Conservation (phyloP, 306 rosid genomes). For the Cucurbita argyrosperma region DNA sequence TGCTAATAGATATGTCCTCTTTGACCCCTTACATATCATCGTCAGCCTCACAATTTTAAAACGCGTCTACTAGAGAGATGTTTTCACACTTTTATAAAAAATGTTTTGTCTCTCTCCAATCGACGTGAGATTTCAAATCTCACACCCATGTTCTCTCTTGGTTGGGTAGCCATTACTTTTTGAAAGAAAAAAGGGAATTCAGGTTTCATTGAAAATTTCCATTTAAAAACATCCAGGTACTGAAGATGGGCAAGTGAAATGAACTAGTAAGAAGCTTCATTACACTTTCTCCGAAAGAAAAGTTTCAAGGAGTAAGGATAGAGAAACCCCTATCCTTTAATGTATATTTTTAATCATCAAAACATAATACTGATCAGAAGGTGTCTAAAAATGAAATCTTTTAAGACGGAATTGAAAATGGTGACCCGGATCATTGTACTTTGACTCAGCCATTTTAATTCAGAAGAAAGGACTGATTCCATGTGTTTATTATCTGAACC, state of each 20-base stretch:
- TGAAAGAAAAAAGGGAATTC: not conserved
- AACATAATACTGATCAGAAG: not conserved
- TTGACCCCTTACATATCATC: too few relatives aligned
- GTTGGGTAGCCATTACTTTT: not conserved
- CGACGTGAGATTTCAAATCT: too few relatives aligned
- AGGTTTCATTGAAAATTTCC: not conserved
- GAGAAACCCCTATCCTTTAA: not conserved
- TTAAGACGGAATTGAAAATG: not conserved
- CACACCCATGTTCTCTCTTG: not conserved
- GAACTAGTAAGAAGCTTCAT: not conserved
- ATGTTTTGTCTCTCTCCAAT: too few relatives aligned
- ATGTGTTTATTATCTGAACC: not conserved
- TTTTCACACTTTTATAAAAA: too few relatives aligned
- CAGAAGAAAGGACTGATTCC: not conserved
- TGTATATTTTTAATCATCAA: not conserved
- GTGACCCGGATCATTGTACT: constrained; percentile 6
- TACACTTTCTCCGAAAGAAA: not conserved
- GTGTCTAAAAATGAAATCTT: not conserved
- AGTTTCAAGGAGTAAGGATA: not conserved
- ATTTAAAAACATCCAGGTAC: not conserved
- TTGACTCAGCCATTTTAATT: not conserved
- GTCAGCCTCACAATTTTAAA: too few relatives aligned
- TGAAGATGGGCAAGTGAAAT: not conserved
- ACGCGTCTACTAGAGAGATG: too few relatives aligned
- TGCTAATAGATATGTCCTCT: too few relatives aligned